Evolutionary conservation across 495 filamentous ascomycete species (phyloP), one percentile per base, ranked within the genome.

Genomic region (Hyphodiscus hymeniophilus): DNA sequence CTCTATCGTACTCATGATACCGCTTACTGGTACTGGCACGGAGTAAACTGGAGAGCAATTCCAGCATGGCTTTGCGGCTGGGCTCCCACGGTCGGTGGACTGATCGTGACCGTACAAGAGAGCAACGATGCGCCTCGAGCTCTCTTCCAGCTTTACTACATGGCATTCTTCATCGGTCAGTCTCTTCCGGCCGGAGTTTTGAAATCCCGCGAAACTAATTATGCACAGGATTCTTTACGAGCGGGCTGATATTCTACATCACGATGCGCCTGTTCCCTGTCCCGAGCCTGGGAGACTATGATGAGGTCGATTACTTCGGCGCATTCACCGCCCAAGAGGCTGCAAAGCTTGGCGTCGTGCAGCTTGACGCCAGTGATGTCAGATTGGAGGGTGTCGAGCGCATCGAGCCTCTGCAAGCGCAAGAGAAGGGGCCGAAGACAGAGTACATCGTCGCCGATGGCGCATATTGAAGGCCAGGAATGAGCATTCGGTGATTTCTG

Each of bases 111-210:
- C n/a, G 60, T 65, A 10, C 48, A 45, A 2, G 31, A 47, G 4
- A 50, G 60, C 45, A 31, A 23, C n/a, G 50, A 49, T 48, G 60
- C 60, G 3, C 57, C 60, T 21, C 34, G 51, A 15, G 58, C 53
- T 16, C 32, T 65, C 11, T 53, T 22, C 46, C 32, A 66, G 48
- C 36, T 66, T 17, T 66, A 66, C 21, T 65, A 55, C 24, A 62
- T 65, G 60, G 62, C 64, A 2, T 66, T 65, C 54, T 61, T 63
- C 36, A 57, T 65, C 44, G 64, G 62, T 59, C 36, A 51, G 59
- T 50, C 2, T 17, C 20, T 16, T 42, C 24, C 10, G 10, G 16
- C 13, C 33, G 18, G 15, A 43, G 12, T 1, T 16, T 40, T 42
- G 48, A 22, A 52, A 20, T 17, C 18, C 7, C 44, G n/a, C 33